Base-by-base conservation (phyloP, 2,329 filamentous ascomycete genomes). In the Aspergillus pseudoglaucus region DNA sequence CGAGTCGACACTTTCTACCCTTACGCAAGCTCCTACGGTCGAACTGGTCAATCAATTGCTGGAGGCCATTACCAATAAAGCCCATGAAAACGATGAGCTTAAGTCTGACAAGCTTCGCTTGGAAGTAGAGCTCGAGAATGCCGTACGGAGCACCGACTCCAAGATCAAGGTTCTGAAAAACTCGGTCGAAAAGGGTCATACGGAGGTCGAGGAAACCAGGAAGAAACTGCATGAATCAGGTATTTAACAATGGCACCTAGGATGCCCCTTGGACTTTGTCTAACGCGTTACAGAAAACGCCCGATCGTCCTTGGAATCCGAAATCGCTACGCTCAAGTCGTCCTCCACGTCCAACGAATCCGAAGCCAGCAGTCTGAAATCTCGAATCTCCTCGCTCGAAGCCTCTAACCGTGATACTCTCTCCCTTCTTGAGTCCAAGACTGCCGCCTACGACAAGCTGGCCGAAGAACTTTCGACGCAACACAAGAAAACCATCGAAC, bases 71-170 rank as follows among this genome's bases (percentile, higher is more conserved):
- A 80, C 84, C 20, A 73, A 75, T 25, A 95, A 93, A 67, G 89
- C 88, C 32, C 87, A 84, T 59, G 89, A 95, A 60, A 85, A 82
- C 59, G 89, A 95, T 64, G 80, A 83, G 35, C 73, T 95, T 37
- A 88, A 85, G 59, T 85, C 91, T 8, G 88, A 95, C 55, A 97
- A 96, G 72, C 78, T 96, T 40, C 85, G 88, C 57, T 75, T 88
- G 41, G 89, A 95, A 60, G 93, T 98, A 40, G 90, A 97, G 73
- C 80, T 97, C 6, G 93, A 98, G 67, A 93, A 89, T 68, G 86
- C 85, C 15, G 85, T 95, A 42, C 85, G 90, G 59, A 87, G 81
- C 55, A 85, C 86, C 50, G 91, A 97, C 64, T 83, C 85, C 20
- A 87, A 90, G 68, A 84, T 84, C 55, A 88, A 91, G 63, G 81